phyloP scores from a whole-genome alignment of 305 asterid genomes.

The Ruellia speciosa region DNA sequence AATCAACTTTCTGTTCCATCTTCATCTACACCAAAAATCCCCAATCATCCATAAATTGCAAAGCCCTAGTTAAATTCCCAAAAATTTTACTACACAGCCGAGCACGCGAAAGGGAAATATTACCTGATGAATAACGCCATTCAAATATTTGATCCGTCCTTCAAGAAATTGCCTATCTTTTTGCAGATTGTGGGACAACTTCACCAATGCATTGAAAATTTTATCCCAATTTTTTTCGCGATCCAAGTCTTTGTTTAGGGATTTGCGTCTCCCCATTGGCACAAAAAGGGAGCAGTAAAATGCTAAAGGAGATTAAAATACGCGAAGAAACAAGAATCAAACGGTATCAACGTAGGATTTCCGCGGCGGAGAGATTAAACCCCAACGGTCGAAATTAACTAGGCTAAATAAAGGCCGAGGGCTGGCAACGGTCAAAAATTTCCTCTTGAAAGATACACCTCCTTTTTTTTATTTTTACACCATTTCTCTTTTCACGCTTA shows the following conservation, averaged over 20 bases:
- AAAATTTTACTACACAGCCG: not conserved
- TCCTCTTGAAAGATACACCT: not conserved
- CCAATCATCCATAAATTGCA: conserved; percentile 19
- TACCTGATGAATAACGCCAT: conserved; percentile 49
- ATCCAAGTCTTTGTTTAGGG: conserved; percentile 23
- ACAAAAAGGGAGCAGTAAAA: not conserved
- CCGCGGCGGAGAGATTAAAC: conserved; percentile 14
- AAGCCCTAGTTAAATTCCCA: conserved; percentile 30
- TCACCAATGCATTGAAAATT: conserved; percentile 39
- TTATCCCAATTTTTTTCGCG: conserved; percentile 49
- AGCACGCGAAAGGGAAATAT: not conserved
- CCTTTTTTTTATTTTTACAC: too few species aligned
- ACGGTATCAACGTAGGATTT: conserved; percentile 19
- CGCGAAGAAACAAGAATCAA: not conserved
- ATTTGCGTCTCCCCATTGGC: conserved; percentile 44
- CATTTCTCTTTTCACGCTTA: too few species aligned
- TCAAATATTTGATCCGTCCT: conserved; percentile 33
- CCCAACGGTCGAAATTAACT: conserved; percentile 42
- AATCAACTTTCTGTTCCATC: conserved; percentile 41
- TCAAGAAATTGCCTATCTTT: conserved; percentile 49
- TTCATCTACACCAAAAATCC: conserved; percentile 45
- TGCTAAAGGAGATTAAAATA: not conserved
- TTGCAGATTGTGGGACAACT: conserved; percentile 37
- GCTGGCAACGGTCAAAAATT: conserved; percentile 35
- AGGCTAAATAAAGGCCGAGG: conserved; percentile 19